These are phyloP conservation scores for Aspergillus pseudoterreus DNA, from an alignment of 2,329 filamentous ascomycete species.

Conservation along the genomic window DNA sequence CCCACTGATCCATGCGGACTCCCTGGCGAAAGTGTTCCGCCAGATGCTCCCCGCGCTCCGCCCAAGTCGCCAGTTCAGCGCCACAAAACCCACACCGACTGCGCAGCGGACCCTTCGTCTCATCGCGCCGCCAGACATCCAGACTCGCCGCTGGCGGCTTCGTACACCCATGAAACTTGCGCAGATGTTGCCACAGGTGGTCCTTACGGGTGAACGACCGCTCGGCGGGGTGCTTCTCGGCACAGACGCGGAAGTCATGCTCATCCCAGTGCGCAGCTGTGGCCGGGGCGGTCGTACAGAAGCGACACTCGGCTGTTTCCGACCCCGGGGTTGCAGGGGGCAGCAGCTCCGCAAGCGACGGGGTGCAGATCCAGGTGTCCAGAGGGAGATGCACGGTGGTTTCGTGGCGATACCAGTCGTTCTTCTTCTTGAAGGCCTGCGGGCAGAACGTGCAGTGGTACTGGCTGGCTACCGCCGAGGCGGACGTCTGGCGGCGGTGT, in stretches of 20 bases:
- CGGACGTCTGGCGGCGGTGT: constrained; percentile 4
- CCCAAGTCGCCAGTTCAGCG: constrained; percentile 47
- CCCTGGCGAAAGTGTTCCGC: constrained; percentile 55
- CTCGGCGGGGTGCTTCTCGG: constrained; percentile 46
- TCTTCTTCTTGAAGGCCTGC: constrained; percentile 47
- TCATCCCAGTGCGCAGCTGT: constrained; percentile 46
- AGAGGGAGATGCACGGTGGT: constrained; percentile 48
- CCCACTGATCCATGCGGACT: constrained; percentile 53
- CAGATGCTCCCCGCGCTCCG: constrained; percentile 51
- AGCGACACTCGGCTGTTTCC: constrained; percentile 38
- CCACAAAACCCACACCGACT: constrained; percentile 54
- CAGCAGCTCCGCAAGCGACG: constrained; percentile 16
- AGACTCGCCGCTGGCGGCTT: constrained; percentile 48
- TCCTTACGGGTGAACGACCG: constrained; percentile 58
- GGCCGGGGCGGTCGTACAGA: constrained; percentile 46
- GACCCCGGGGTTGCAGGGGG: background rate
- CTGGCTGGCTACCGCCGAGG: constrained; percentile 1
- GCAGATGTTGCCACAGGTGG: constrained; percentile 54
- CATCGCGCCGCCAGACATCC: constrained; percentile 52
- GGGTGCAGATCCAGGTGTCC: constrained; percentile 40
- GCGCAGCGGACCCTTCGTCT: constrained; percentile 45
- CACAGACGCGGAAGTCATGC: constrained; percentile 53
- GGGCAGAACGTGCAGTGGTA: constrained; percentile 50
- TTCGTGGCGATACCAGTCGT: constrained; percentile 51
- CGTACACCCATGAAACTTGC: constrained; percentile 52